Evolutionary conservation across 2,329 filamentous ascomycete genomes (phyloP).

Genomic region (Juglanconis juglandina): DNA sequence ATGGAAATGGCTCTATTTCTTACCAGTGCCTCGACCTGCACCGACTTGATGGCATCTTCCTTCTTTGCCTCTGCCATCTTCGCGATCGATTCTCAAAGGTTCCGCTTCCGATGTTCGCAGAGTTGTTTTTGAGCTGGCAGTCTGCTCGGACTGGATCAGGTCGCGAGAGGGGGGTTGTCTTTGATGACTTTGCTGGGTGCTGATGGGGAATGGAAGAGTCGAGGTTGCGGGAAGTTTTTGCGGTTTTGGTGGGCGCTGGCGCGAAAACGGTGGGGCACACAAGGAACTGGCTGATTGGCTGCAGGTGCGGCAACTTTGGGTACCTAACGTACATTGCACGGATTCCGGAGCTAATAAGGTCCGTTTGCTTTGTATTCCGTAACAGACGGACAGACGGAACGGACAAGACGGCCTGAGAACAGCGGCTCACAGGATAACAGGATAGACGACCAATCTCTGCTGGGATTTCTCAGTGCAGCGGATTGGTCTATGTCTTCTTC

Average conservation of each 20-base stretch:
- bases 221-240: neutral
- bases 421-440: too few relatives aligned
- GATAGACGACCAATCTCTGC: too few relatives aligned
- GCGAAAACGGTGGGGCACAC: neutral
- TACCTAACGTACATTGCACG: too few relatives aligned
- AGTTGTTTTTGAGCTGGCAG: neutral
- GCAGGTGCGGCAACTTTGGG: neutral
- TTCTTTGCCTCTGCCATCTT: slow-evolving; percentile 60
- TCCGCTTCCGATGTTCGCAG: neutral
- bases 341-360: too few relatives aligned
- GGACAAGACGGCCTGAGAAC: too few relatives aligned
- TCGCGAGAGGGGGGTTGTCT: slow-evolving; percentile 20
- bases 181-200: neutral
- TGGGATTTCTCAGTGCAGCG: too few relatives aligned
- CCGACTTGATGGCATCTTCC: slow-evolving; percentile 74
- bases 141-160: neutral
- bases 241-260: slow-evolving; percentile 1
- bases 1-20: slow-evolving; percentile 30
- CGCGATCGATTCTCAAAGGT: slow-evolving; percentile 23
- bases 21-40: slow-evolving; percentile 94
- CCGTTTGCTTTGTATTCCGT: too few relatives aligned
- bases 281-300: neutral
- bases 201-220: neutral
- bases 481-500: too few relatives aligned
- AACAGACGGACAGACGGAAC: too few relatives aligned